phyloP scores from a whole-genome alignment of 2,329 filamentous ascomycete genomes.

The Sphaerulina vaccinii region DNA sequence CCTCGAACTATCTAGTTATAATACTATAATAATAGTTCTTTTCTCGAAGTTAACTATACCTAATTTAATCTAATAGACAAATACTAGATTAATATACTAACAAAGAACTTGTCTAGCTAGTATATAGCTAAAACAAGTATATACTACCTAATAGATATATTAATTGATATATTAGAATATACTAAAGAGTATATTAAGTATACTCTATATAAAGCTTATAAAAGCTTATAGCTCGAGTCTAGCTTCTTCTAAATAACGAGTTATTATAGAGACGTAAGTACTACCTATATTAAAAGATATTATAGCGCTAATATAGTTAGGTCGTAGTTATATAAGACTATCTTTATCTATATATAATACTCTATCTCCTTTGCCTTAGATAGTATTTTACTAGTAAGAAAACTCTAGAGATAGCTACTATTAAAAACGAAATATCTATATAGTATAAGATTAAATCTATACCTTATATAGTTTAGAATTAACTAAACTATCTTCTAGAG shows the following conservation, averaged over 20 bases:
- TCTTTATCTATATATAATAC: constrained; percentile 2
- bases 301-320: constrained; percentile 3
- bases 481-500: constrained; percentile 4
- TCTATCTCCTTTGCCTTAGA: constrained; percentile 1
- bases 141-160: constrained; percentile 4
- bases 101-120: constrained; percentile 1
- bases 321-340: not conserved
- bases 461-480: not conserved
- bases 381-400: not conserved
- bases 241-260: constrained; percentile 4
- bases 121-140: constrained; percentile 2
- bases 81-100: constrained; percentile 3
- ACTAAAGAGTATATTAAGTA: constrained; percentile 3
- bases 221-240: constrained; percentile 2
- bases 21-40: not conserved
- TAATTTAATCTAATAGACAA: not conserved
- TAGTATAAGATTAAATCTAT: not conserved
- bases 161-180: constrained; percentile 1
- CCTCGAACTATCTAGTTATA: constrained; percentile 1
- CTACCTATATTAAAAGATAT: constrained; percentile 3
- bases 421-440: not conserved
- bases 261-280: constrained; percentile 3
- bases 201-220: not conserved
- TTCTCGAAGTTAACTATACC: constrained; percentile 4
- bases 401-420: constrained; percentile 3